Base-by-base conservation (phyloP, 345 rosid genomes). In the Toxicodendron radicans region DNA sequence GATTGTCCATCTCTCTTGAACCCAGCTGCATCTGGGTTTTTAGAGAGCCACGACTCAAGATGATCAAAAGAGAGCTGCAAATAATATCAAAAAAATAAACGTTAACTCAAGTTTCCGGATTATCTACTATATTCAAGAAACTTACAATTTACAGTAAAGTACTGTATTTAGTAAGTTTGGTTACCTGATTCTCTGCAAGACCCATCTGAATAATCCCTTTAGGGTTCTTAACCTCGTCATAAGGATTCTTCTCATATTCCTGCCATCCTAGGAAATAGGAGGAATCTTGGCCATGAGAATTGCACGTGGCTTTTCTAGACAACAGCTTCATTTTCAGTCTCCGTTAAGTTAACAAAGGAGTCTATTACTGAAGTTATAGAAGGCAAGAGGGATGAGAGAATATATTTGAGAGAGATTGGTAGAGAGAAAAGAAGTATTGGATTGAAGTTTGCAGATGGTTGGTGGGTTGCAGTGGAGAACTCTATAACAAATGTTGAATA, bases 221-320 rank as follows among this genome's bases (percentile, higher is more conserved):
- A 9, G 97, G 92, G 74, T 92, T 92, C 70, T 80, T 85, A 68
- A 78, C 79, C 72, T 83, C 84, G 54, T 92, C 89, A 63, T 87
- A 90, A 30, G 93, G 97, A 41, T 92, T 88, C 54, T 90, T 92
- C 84, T 92, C 94, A 54, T 90, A 90, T 70, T 90, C 94, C 71
- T 88, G 75, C 97, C 97, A 92, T 49, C 97, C 97, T 43, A 88
- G 67, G 83, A 92, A 92, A 75, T 92, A 92, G 52, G 94, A 88
- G 46, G 97, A 92, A 83, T 90, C 90, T 80, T 92, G 94, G 20
- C 93, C 94, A 52, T 92, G 94, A 77, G 85, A 78, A 38, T 87
- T 90, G 72, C 91, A 85, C 73, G 83, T 83, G 66, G 82, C 94
- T 90, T 88, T 92, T 70, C 70, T 75, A 32, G 97, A 92, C 79